phyloP scores from a whole-genome alignment of 2,329 filamentous ascomycete species.

The Aspergillus phoenicis region DNA sequence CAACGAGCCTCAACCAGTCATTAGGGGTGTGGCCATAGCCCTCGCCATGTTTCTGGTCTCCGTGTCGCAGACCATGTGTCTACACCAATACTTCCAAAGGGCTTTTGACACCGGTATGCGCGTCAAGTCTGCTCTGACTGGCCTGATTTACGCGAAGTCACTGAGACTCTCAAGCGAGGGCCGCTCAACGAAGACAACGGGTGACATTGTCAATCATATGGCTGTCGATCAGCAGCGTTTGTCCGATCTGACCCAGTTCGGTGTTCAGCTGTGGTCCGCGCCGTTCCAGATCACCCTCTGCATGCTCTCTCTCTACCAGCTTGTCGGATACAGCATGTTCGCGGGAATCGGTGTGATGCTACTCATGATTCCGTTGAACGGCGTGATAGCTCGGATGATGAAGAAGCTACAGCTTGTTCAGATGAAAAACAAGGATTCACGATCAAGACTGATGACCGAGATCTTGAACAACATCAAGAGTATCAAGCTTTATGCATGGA shows the following conservation, averaged over 20 bases:
- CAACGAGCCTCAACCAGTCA: constrained; percentile 70
- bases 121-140: constrained; percentile 86
- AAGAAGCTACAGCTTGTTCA: constrained; percentile 92
- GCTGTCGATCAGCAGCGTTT: constrained; percentile 95
- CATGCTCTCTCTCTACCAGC: constrained; percentile 91
- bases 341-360: constrained; percentile 95
- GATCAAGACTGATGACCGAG: constrained; percentile 91
- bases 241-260: constrained; percentile 92
- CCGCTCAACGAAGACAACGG: constrained; percentile 82
- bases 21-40: constrained; percentile 84
- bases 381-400: constrained; percentile 87
- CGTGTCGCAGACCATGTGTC: constrained; percentile 79
- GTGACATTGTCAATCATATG: constrained; percentile 99
- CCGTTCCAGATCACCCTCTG: constrained; percentile 95
- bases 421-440: constrained; percentile 98
- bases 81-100: constrained; percentile 97
- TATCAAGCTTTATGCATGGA: constrained; percentile 98
- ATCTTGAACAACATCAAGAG: constrained; percentile 99
- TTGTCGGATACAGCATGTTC: constrained; percentile 95
- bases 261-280: constrained; percentile 93
- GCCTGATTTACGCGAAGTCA: constrained; percentile 90
- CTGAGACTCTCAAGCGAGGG: constrained; percentile 91
- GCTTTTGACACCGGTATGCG: constrained; percentile 96
- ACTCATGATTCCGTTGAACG: constrained; percentile 95
- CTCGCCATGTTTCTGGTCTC: constrained; percentile 90